Conservation (phyloP, 1,284 basidiomycete genomes). For the Ustilago sp. region DNA sequence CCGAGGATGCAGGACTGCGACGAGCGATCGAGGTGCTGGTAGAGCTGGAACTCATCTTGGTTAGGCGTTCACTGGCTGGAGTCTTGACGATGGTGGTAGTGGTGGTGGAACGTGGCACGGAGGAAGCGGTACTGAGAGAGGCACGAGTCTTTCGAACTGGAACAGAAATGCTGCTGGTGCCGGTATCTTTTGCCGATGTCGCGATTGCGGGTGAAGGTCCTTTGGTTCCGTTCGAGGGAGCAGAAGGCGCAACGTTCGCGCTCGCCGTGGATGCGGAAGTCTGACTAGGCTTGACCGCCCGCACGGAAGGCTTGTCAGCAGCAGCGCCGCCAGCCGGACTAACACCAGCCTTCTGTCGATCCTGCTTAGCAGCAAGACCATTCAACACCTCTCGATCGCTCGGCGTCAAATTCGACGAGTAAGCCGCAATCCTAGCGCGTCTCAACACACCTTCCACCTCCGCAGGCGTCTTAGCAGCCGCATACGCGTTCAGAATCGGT, state of each 20-base stretch:
- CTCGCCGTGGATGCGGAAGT: background rate
- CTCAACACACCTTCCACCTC: slow-evolving; percentile 61
- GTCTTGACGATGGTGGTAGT: slow-evolving; percentile 24
- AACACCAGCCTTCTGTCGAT: slow-evolving; percentile 31
- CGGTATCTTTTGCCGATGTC: slow-evolving; percentile 11
- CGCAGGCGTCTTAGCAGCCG: slow-evolving; percentile 62
- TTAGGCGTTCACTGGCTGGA: slow-evolving; percentile 28
- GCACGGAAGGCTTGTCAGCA: slow-evolving; percentile 10
- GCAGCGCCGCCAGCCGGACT: slow-evolving; percentile 20
- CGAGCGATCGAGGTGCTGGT: slow-evolving; percentile 21
- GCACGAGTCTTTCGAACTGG: slow-evolving; percentile 43
- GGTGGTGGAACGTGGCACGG: slow-evolving; percentile 11
- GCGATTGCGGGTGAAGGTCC: slow-evolving; percentile 17
- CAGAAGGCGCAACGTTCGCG: slow-evolving; percentile 4
- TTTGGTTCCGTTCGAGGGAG: slow-evolving; percentile 15
- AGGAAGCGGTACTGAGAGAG: slow-evolving; percentile 29
- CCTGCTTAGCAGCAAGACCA: slow-evolving; percentile 49
- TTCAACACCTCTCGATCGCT: slow-evolving; percentile 61
- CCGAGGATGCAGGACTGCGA: slow-evolving; percentile 39
- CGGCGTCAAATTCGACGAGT: slow-evolving; percentile 51
- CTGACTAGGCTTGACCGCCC: slow-evolving; percentile 21
- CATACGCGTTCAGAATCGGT: slow-evolving; percentile 63
- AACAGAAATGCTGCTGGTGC: slow-evolving; percentile 18
- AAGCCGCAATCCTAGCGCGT: slow-evolving; percentile 57
- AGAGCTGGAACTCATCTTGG: slow-evolving; percentile 22